These are phyloP conservation scores for Dictyostelium brefeldianum DNA, from an alignment of 78 protist species.

Conservation along the genomic window DNA sequence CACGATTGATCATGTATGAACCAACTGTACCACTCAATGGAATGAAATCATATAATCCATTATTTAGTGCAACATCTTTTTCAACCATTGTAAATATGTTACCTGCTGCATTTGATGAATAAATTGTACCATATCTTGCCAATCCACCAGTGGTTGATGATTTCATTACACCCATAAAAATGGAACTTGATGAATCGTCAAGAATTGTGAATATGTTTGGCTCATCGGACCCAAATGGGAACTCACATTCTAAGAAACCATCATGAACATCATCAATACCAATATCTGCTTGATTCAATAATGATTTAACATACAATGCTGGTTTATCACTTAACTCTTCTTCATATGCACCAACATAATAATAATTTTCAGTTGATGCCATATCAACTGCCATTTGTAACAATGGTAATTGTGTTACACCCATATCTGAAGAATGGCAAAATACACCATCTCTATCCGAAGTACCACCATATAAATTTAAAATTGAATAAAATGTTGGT, in stretches of 20 bases:
- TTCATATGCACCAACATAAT: constrained; percentile 30
- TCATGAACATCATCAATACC: neutral
- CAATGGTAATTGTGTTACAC: neutral
- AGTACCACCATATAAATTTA: neutral
- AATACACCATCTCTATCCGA: neutral
- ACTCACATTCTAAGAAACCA: constrained; percentile 36
- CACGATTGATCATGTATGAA: constrained; percentile 22
- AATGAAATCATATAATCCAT: constrained; percentile 16
- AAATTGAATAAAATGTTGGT: neutral
- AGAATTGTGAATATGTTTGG: constrained; percentile 32
- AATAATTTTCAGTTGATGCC: constrained; percentile 1
- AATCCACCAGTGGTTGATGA: neutral
- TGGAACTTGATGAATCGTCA: constrained; percentile 18
- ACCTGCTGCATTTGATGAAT: constrained; percentile 27
- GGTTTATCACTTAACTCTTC: neutral
- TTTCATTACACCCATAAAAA: constrained; percentile 38
- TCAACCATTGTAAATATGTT: constrained; percentile 1
- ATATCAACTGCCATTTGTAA: constrained; percentile 16
- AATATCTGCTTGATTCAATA: neutral
- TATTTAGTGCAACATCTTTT: neutral
- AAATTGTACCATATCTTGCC: neutral
- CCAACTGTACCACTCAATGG: constrained; percentile 41
- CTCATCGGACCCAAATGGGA: constrained; percentile 56
- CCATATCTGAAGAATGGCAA: constrained; percentile 14
- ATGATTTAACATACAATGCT: constrained; percentile 10